A percentile compares a stretch with the other conserved stretches of the same genome.
phyloP scores from a whole-genome alignment of 108 stramenopile species.

The Skeletonema tropicum region DNA sequence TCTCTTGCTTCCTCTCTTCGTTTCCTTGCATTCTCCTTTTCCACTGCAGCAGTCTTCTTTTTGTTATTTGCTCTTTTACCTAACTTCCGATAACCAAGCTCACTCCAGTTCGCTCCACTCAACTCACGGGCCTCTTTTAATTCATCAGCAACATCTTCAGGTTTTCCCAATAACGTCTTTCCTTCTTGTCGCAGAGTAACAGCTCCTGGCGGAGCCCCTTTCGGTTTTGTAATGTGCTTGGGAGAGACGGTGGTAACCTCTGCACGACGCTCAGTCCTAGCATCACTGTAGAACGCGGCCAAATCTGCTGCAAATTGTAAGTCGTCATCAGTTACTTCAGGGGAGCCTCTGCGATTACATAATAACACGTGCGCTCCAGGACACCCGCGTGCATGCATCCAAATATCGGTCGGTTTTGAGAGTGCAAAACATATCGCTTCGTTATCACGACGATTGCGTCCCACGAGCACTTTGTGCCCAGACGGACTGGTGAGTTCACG shows the following conservation, averaged over 20 bases:
- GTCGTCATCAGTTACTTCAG: constrained; percentile 65
- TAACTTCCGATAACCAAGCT: constrained; percentile 43
- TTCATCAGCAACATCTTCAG: constrained; percentile 75
- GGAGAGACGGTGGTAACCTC: constrained; percentile 78
- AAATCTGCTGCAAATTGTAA: constrained; percentile 83
- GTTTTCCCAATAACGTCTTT: constrained; percentile 66
- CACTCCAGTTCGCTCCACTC: constrained; percentile 68
- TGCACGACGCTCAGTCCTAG: constrained; percentile 70
- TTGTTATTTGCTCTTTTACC: constrained; percentile 78
- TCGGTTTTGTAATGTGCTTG: constrained; percentile 85
- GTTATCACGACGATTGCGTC: constrained; percentile 85
- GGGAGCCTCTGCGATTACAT: constrained; percentile 64
- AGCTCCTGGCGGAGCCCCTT: constrained; percentile 84
- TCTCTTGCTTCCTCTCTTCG: constrained; percentile 44
- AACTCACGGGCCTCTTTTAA: constrained; percentile 72
- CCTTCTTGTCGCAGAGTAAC: constrained; percentile 81
- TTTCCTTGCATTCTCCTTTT: constrained; percentile 30
- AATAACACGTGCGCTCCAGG: constrained; percentile 89
- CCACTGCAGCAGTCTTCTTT: constrained; percentile 57
- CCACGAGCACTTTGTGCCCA: constrained; percentile 80
- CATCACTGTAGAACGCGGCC: constrained; percentile 85
- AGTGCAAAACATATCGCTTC: constrained; percentile 78
- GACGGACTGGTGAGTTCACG: constrained; percentile 67
- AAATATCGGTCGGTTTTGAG: constrained; percentile 78
- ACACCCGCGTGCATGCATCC: constrained; percentile 86